Conservation (phyloP, 768 basidiomycete species). For the Xerocomus potaroensis region DNA sequence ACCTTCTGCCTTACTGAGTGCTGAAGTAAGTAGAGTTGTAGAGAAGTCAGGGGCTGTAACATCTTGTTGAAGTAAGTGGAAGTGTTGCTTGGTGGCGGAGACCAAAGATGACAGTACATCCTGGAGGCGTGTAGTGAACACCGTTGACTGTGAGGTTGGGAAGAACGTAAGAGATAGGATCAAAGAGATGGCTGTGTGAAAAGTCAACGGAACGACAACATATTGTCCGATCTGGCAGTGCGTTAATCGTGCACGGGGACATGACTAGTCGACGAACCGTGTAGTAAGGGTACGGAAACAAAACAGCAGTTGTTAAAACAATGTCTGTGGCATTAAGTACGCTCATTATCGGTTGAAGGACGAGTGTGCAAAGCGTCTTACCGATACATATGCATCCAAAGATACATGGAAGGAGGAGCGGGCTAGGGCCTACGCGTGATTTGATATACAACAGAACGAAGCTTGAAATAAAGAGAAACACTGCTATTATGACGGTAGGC, state of each 20-base stretch:
- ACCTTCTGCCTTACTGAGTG: conserved; percentile 39
- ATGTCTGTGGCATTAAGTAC: conserved; percentile 42
- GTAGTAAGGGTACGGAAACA: conserved; percentile 69
- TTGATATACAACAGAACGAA: conserved; percentile 55
- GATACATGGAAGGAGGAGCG: conserved; percentile 51
- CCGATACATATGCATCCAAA: conserved; percentile 61
- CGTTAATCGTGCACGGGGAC: background rate
- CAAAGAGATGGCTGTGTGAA: conserved; percentile 58
- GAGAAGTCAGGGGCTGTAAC: conserved; percentile 35
- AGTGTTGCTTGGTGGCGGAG: conserved; percentile 43
- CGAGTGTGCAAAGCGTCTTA: conserved; percentile 21
- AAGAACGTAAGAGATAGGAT: conserved; percentile 52
- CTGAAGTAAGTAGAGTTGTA: conserved; percentile 29
- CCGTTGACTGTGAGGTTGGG: conserved; percentile 57
- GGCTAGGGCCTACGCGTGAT: conserved; percentile 58
- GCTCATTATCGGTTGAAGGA: background rate
- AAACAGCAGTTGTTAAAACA: conserved; percentile 47
- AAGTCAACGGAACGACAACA: conserved; percentile 52
- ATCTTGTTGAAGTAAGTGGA: conserved; percentile 39
- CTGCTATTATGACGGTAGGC: conserved; percentile 55
- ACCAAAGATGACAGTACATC: conserved; percentile 47
- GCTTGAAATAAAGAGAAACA: conserved; percentile 63
- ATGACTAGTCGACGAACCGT: conserved; percentile 25
- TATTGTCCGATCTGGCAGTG: conserved; percentile 41
- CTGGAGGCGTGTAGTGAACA: conserved; percentile 50